phyloP scores from a whole-genome alignment of 345 rosid species.

The Rhodamnia argentea region DNA sequence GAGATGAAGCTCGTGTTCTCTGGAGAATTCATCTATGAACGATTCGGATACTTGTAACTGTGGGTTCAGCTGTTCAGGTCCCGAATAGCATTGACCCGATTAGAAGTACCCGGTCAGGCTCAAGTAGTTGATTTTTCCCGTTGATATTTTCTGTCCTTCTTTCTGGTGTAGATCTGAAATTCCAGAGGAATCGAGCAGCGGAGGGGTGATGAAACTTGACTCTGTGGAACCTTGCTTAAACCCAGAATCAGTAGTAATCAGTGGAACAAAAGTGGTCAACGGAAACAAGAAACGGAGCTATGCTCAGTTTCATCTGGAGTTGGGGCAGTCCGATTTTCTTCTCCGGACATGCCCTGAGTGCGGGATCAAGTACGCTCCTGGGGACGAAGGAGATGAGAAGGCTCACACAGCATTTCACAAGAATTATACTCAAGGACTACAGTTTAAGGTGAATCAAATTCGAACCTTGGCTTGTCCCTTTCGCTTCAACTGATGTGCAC shows the following conservation, averaged over 20 bases:
- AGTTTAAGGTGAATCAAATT: slow-evolving; percentile 43
- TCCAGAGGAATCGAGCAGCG: neutral
- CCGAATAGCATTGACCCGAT: neutral
- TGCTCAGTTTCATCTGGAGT: slow-evolving; percentile 68
- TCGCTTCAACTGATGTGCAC: neutral
- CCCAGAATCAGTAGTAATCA: neutral
- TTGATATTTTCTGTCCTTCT: neutral
- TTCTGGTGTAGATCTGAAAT: neutral
- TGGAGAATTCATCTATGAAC: neutral
- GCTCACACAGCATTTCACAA: slow-evolving; percentile 54
- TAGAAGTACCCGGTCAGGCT: neutral
- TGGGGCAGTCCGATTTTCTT: slow-evolving; percentile 87
- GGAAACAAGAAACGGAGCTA: slow-evolving; percentile 56
- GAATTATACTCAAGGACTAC: slow-evolving; percentile 54
- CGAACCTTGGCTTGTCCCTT: neutral
- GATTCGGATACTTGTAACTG: neutral
- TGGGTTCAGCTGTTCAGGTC: no score
- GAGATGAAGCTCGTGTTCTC: neutral
- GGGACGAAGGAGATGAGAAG: slow-evolving; percentile 71
- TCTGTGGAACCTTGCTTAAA: slow-evolving; percentile 5
- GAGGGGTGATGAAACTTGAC: neutral
- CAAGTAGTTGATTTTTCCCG: neutral
- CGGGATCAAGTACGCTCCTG: slow-evolving; percentile 58
- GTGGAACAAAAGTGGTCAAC: neutral
- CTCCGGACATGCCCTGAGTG: slow-evolving; percentile 48